Base-by-base conservation (phyloP, 177 flowering plant species). In the Vitis hybrid region DNA sequence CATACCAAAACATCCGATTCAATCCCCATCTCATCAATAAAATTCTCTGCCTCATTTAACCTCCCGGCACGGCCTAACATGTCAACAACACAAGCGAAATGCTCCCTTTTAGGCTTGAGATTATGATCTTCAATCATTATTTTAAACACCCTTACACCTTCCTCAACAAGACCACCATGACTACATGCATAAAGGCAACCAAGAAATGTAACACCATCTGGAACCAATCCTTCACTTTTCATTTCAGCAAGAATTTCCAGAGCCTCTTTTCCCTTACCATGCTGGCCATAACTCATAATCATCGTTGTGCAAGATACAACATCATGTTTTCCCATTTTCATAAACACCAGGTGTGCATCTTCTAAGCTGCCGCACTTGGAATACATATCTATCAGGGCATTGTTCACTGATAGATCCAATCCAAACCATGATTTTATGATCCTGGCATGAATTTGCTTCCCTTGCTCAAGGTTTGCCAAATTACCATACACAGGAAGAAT, bases 51-150 rank as follows among this genome's bases (percentile, higher is more conserved):
- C 33, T 85, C 87, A 15, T 73, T 63, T 70, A 85, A 70, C 68
- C 77, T 86, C 60, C 86, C 85, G 8, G 85, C 81, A 61, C 88
- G 81, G 45, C 90, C 88, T 58, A 83, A 68, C 80, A 86, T 77
- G 69, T 85, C 86, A 49, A 86, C 83, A 55, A 85, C 69, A 74
- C 85, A 80, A 45, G 86, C 73, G 72, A 78, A 80, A 69, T 86
- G 89, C 64, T 84, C 80, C 62, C 55, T 73, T 55, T 76, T 76
- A 12, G 81, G 85, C 71, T 78, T 82, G 58, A 81, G 39, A 51
- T 66, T 63, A 67, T 79, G 55, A 63, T 68, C 65, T 66, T 81
- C 57, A 50, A 58, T 70, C 90, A 85, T 85, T 11, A 66, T 55
- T 26, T 60, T 70, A 62, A 85, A 86, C 45, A 80, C 56, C 67